Evolutionary conservation across 2,329 filamentous ascomycete species (phyloP).

Genomic region (Cytospora piceicola): DNA sequence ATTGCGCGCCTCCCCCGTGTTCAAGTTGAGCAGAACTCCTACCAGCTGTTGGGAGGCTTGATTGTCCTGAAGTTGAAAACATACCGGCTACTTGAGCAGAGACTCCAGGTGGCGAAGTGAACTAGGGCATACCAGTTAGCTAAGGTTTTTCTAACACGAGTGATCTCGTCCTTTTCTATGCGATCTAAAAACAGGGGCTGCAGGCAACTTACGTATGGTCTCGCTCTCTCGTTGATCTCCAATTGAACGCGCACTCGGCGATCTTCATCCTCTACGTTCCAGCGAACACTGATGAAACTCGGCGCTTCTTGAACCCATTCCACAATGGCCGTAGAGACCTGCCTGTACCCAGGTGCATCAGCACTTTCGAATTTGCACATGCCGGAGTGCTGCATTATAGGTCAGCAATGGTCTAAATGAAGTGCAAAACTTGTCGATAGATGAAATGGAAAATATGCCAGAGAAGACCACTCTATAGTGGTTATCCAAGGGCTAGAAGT

Average conservation of each 20-base stretch:
- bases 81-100: slow-evolving; percentile 25
- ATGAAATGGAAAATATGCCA: neutral
- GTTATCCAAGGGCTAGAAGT: neutral
- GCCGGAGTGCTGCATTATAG: slow-evolving; percentile 54
- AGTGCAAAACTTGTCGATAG: neutral
- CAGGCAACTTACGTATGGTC: slow-evolving; percentile 43
- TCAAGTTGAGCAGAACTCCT: slow-evolving; percentile 13
- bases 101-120: slow-evolving; percentile 2
- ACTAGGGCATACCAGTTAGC: slow-evolving; percentile 13
- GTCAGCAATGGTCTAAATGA: neutral
- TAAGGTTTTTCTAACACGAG: neutral
- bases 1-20: slow-evolving; percentile 13
- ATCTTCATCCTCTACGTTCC: slow-evolving; percentile 63
- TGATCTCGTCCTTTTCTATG: neutral
- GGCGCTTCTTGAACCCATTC: slow-evolving; percentile 60
- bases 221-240: slow-evolving; percentile 52
- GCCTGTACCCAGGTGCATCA: slow-evolving; percentile 67
- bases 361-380: slow-evolving; percentile 74
- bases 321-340: slow-evolving; percentile 52
- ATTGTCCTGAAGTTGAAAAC: slow-evolving; percentile 14
- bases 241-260: slow-evolving; percentile 47
- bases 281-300: slow-evolving; percentile 57
- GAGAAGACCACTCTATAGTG: too few relatives aligned
- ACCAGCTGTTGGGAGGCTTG: neutral
- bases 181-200: neutral